Conservation (phyloP, 2,329 filamentous ascomycete species). For the Monilinia fructicola region DNA sequence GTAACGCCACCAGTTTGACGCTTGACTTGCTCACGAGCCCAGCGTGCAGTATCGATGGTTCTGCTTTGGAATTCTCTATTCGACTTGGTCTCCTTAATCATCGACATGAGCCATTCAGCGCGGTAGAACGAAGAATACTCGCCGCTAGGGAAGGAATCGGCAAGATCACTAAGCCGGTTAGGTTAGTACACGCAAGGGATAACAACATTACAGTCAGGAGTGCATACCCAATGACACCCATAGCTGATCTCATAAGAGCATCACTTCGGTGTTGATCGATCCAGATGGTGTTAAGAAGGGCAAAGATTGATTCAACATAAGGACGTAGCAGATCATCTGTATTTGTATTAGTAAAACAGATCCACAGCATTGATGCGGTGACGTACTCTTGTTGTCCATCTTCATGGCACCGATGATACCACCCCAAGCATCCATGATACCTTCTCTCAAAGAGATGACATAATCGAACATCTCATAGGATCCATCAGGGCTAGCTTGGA, state of each 20-base stretch:
- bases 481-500: constrained; percentile 75
- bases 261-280: constrained; percentile 87
- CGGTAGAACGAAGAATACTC: constrained; percentile 84
- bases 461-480: constrained; percentile 97
- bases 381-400: constrained; percentile 70
- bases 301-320: constrained; percentile 83
- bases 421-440: constrained; percentile 99
- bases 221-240: constrained; percentile 93
- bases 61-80: constrained; percentile 83
- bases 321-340: constrained; percentile 69
- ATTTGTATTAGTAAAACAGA: constrained; percentile 37
- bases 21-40: constrained; percentile 97
- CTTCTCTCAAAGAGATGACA: constrained; percentile 88
- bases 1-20: constrained; percentile 66
- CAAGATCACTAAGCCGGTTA: constrained; percentile 74
- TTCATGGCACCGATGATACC: constrained; percentile 96
- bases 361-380: not conserved
- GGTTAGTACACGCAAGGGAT: constrained; percentile 26
- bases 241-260: constrained; percentile 84
- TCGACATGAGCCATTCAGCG: constrained; percentile 81
- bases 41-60: constrained; percentile 91
- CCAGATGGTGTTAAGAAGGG: constrained; percentile 77
- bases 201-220: not conserved
- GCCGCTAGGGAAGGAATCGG: constrained; percentile 88
- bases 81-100: constrained; percentile 88